Evolutionary conservation across 2,329 filamentous ascomycete genomes (phyloP).

Genomic region (Arachnomyces sp.): DNA sequence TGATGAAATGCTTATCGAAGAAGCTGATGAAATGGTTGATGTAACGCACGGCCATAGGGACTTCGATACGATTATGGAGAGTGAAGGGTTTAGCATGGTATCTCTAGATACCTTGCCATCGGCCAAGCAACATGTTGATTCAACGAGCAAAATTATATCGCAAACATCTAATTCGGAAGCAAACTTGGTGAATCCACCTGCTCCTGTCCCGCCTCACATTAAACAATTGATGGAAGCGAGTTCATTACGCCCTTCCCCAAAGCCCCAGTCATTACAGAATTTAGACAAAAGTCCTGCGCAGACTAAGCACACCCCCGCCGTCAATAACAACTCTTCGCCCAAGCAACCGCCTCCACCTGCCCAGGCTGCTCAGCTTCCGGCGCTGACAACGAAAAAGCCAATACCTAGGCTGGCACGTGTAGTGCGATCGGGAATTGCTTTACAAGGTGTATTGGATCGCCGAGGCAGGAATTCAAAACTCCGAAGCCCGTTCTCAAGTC

Average conservation of each 20-base stretch:
- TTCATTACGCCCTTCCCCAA: neutral
- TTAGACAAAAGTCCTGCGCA: slow-evolving; percentile 3
- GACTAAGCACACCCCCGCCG: slow-evolving; percentile 8
- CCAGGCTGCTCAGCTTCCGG: slow-evolving; percentile 6
- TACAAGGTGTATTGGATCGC: slow-evolving; percentile 27
- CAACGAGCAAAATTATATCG: slow-evolving; percentile 8
- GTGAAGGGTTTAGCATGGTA: slow-evolving; percentile 53
- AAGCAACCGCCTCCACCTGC: slow-evolving; percentile 12
- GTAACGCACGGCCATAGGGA: slow-evolving; percentile 38
- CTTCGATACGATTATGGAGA: slow-evolving; percentile 50
- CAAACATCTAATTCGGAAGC: neutral
- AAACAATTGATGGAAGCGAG: too few species aligned
- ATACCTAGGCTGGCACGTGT: slow-evolving; percentile 25
- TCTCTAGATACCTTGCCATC: slow-evolving; percentile 48
- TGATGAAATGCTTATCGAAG: slow-evolving; percentile 1
- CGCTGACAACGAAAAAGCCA: slow-evolving; percentile 13
- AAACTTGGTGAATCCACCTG: too few species aligned
- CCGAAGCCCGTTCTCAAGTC: slow-evolving; percentile 9
- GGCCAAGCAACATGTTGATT: slow-evolving; percentile 34
- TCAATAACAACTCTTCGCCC: slow-evolving; percentile 9
- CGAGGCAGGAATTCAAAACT: slow-evolving; percentile 9
- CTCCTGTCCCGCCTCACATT: too few species aligned
- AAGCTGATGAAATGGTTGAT: slow-evolving; percentile 15
- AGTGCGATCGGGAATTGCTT: slow-evolving; percentile 30
- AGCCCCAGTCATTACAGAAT: neutral